Evolutionary conservation across 192 early-diverging fungal species (phyloP).

Genomic region (Geranomyces michiganensis): DNA sequence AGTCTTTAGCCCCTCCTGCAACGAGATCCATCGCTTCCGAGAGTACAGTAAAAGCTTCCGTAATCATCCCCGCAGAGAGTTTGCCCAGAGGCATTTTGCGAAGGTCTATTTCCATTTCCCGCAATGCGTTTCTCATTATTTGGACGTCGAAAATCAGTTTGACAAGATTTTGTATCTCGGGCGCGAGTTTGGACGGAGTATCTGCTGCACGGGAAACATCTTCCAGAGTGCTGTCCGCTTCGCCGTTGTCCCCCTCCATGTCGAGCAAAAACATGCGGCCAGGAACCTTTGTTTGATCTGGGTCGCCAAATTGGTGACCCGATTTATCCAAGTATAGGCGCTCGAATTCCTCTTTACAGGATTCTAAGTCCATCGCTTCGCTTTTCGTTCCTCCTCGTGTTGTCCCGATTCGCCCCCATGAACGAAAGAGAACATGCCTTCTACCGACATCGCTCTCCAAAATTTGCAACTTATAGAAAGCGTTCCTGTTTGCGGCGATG

Average conservation of each 20-base stretch:
- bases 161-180: slow-evolving; percentile 18
- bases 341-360: neutral
- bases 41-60: slow-evolving; percentile 17
- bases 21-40: slow-evolving; percentile 10
- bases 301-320: neutral
- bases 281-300: slow-evolving; percentile 1
- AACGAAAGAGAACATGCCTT: slow-evolving; percentile 8
- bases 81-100: slow-evolving; percentile 35
- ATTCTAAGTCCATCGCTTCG: neutral
- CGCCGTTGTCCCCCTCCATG: slow-evolving; percentile 3
- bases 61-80: slow-evolving; percentile 18
- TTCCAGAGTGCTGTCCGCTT: slow-evolving; percentile 1
- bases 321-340: slow-evolving; percentile 4
- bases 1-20: neutral
- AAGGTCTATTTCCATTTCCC: slow-evolving; percentile 29
- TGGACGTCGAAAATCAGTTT: slow-evolving; percentile 35
- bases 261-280: slow-evolving; percentile 21
- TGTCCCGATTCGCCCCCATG: slow-evolving; percentile 35
- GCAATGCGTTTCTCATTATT: slow-evolving; percentile 19
- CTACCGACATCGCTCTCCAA: neutral
- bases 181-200: slow-evolving; percentile 8
- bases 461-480: slow-evolving; percentile 34
- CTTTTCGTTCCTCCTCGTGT: slow-evolving; percentile 6
- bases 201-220: neutral
- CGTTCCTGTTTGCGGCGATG: slow-evolving; percentile 13